phyloP scores from a whole-genome alignment of 805 yeast genomes.

The Sugiyamaella lignohabitans region DNA sequence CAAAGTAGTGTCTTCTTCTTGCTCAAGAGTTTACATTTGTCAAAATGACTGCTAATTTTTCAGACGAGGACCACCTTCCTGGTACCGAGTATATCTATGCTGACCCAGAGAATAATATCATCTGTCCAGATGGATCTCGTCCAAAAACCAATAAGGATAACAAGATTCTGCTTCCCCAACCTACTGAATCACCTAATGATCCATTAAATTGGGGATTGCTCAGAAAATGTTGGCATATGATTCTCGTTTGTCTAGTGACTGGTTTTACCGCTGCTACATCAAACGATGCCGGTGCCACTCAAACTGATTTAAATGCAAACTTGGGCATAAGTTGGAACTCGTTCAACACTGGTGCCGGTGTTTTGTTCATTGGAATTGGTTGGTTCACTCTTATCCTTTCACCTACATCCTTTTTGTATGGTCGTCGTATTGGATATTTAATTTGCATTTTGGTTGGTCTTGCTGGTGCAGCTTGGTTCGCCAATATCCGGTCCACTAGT shows the following conservation, averaged over 20 bases:
- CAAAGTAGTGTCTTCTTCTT: no score
- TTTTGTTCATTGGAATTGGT: conserved; percentile 63
- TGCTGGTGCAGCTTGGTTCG: conserved; percentile 68
- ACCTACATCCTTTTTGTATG: conserved; percentile 63
- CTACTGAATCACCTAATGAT: conserved; percentile 62
- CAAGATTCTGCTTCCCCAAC: conserved; percentile 56
- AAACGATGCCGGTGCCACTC: conserved; percentile 68
- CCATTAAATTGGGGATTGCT: conserved; percentile 54
- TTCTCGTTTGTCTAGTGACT: conserved; percentile 36
- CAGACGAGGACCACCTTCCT: conserved; percentile 22
- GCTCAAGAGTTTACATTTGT: no score
- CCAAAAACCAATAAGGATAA: conserved; percentile 26
- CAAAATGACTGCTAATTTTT: conserved; percentile 2
- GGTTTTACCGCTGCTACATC: conserved; percentile 51
- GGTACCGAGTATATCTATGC: conserved; percentile 21
- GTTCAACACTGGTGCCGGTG: conserved; percentile 80
- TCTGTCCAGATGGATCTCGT: conserved; percentile 4
- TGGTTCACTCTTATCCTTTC: conserved; percentile 57
- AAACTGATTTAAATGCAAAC: conserved; percentile 55
- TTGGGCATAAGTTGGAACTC: conserved; percentile 59
- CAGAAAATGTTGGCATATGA: conserved; percentile 43
- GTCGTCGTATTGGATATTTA: conserved; percentile 57
- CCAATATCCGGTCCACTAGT: conserved; percentile 42
- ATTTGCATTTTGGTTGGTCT: conserved; percentile 56
- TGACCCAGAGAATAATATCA: conserved; percentile 11